Evolutionary conservation across 768 basidiomycete species (phyloP).

Genomic region (Leccinum subtestaceum): DNA sequence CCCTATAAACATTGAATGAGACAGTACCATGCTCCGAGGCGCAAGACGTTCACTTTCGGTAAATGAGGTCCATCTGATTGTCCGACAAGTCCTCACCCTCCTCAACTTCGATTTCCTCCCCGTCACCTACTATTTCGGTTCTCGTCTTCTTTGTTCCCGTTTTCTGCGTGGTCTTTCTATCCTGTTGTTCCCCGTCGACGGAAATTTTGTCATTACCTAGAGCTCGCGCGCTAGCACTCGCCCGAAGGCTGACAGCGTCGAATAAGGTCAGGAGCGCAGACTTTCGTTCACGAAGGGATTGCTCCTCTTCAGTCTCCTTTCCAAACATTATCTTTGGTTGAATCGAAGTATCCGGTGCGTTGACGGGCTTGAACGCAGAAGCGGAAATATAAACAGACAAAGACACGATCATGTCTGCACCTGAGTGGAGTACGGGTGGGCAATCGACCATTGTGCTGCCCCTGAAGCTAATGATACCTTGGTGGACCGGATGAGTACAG

Average conservation of each 20-base stretch:
- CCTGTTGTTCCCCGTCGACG: conserved; percentile 33
- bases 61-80: conserved; percentile 79
- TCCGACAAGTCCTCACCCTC: conserved; percentile 80
- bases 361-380: conserved; percentile 59
- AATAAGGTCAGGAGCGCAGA: conserved; percentile 71
- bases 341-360: conserved; percentile 32
- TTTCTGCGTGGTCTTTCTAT: conserved; percentile 39
- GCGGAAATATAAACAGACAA: conserved; percentile 67
- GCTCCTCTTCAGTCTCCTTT: conserved; percentile 76
- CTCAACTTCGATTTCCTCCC: conserved; percentile 81
- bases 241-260: conserved; percentile 66
- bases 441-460: conserved; percentile 77
- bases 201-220: conserved; percentile 28
- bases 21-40: not conserved
- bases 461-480: conserved; percentile 65
- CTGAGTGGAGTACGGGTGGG: conserved; percentile 65
- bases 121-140: conserved; percentile 75
- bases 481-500: conserved; percentile 4
- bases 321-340: conserved; percentile 48
- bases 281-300: conserved; percentile 77
- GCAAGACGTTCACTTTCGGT: conserved; percentile 58
- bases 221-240: conserved; percentile 46
- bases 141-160: conserved; percentile 40
- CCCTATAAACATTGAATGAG: conserved; percentile 45
- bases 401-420: conserved; percentile 74